phyloP scores from a whole-genome alignment of 2,329 filamentous ascomycete genomes.

The Annulohypoxylon truncatum region DNA sequence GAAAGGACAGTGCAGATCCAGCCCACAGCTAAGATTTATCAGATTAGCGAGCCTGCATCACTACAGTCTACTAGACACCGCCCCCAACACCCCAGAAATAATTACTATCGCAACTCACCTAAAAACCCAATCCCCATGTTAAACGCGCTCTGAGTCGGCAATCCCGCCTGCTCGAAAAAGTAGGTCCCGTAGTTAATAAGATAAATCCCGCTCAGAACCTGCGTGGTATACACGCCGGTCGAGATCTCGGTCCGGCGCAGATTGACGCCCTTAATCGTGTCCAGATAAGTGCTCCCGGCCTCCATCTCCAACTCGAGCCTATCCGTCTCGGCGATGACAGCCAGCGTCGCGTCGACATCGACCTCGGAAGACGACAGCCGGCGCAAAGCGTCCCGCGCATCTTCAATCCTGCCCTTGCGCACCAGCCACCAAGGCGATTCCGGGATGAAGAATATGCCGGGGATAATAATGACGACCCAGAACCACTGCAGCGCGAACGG shows the following conservation, averaged over 20 bases:
- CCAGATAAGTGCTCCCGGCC: conserved; percentile 60
- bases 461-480: conserved; percentile 59
- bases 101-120: conserved; percentile 45
- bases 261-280: conserved; percentile 63
- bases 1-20: conserved; percentile 65
- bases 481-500: conserved; percentile 64
- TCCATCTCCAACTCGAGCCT: conserved; percentile 64
- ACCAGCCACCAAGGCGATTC: conserved; percentile 65
- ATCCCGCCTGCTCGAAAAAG: conserved; percentile 68
- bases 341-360: conserved; percentile 61
- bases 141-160: conserved; percentile 62
- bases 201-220: conserved; percentile 72
- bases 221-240: conserved; percentile 71
- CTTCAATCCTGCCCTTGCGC: conserved; percentile 55
- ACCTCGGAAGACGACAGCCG: conserved; percentile 60
- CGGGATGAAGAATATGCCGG: conserved; percentile 59
- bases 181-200: conserved; percentile 74
- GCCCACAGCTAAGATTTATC: conserved; percentile 54
- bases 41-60: conserved; percentile 20
- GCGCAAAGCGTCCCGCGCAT: conserved; percentile 55
- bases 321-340: conserved; percentile 69
- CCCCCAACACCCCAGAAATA: not conserved
- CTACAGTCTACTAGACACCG: no score
- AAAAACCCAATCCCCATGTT: conserved; percentile 65
- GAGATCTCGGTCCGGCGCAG: conserved; percentile 66